Percentiles rank a stretch among this genome's conserved stretches.
phyloP scores from a whole-genome alignment of 148 eudicot species.

The Amaranthus palmeri region DNA sequence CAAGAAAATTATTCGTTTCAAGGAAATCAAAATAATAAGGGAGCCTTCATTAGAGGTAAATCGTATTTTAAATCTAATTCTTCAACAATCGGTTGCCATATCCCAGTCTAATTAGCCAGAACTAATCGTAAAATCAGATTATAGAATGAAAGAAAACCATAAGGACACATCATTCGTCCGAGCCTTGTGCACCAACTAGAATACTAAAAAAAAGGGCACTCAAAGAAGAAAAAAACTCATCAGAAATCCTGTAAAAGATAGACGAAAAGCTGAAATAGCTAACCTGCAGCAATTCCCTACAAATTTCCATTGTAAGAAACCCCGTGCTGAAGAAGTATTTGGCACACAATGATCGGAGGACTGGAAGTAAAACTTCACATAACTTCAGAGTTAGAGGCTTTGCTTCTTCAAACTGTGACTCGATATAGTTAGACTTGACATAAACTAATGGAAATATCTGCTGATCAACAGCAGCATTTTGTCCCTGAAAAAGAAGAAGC shows the following conservation, averaged over 20 bases:
- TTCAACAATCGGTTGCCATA: not conserved
- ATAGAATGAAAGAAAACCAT: not conserved
- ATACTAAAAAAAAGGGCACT: not conserved
- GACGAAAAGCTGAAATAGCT: slow-evolving; percentile 12
- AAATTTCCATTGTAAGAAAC: slow-evolving; percentile 61
- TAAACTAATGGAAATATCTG: slow-evolving; percentile 42
- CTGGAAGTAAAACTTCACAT: slow-evolving; percentile 65
- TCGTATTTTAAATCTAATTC: not conserved
- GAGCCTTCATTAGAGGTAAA: not conserved
- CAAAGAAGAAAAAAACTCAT: not conserved
- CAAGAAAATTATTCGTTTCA: not conserved
- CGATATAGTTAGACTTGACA: slow-evolving; percentile 43
- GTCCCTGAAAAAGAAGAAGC: slow-evolving; percentile 80
- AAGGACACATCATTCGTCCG: not conserved
- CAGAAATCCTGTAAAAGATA: slow-evolving; percentile 7
- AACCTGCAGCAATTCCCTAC: slow-evolving; percentile 87
- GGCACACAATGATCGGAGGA: slow-evolving; percentile 64
- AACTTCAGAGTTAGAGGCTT: slow-evolving; percentile 39
- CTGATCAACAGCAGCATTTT: slow-evolving; percentile 40
- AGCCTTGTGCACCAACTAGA: not conserved
- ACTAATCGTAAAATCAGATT: not conserved
- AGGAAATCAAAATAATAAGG: not conserved
- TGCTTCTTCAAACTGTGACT: slow-evolving; percentile 43
- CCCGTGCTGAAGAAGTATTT: slow-evolving; percentile 58
- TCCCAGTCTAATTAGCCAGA: not conserved